Evolutionary conservation across 2,329 filamentous ascomycete species (phyloP), one percentile per base, ranked within the genome.

Genomic region (Ascochyta rabiei): DNA sequence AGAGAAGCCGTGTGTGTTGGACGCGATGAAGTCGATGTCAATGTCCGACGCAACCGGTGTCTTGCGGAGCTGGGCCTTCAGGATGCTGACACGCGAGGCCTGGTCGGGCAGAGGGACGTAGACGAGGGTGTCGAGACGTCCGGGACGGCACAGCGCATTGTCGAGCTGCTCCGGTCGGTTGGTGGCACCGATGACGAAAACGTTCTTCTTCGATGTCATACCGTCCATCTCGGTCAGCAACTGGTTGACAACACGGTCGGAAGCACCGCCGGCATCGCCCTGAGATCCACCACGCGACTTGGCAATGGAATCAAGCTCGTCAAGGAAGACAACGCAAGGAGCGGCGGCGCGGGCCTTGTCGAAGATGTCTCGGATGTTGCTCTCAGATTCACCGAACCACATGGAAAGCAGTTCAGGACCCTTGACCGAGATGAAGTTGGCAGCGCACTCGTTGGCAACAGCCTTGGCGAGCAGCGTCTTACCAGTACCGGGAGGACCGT

Each of bases 191-290:
- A 99, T 99, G 64, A 99, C 95, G 80, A 99, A 99, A 63, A 99
- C 95, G 77, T 99, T 99, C 90, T 99, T 99, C 90, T 99, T 99
- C 34, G 93, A 97, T 40, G 93, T 98, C 93, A 98, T 98, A 71
- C 93, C 93, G 68, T 98, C 93, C 93, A 98, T 97, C 86, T 98
- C 91, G 66, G 95, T 99, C 74, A 99, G 82, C 75, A 99, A 92
- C 84, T 99, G 96, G 84, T 99, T 99, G 78, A 99, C 95, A 68
- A 99, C 95, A 88, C 96, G 95, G 81, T 99, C 96, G 41, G 93
- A 98, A 63, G 95, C 95, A 85, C 95, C 95, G 63, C 95, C 95
- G 70, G 95, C 95, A 81, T 99, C 95, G 63, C 95, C 95, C 57
- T 91, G 85, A 56, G 93, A 97, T 68, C 95, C 95, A 79, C 95